Base-by-base conservation (phyloP, 2,329 filamentous ascomycete genomes). In the Thelonectria olida region DNA sequence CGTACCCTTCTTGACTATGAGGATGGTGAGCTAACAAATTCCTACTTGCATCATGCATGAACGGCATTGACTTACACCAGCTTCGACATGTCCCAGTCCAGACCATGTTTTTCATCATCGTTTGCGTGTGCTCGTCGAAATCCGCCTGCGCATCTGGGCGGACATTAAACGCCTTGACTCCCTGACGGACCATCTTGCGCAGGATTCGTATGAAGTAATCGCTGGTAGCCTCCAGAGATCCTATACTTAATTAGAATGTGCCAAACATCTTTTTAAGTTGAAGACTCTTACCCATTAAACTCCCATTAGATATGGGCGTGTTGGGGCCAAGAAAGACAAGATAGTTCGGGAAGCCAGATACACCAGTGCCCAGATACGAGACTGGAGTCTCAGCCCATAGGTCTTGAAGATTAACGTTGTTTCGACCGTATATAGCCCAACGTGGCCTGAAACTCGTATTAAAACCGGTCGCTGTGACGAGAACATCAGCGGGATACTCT, bases 81-180 rank as follows among this genome's bases (percentile, higher is more conserved):
- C 74, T 78, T 22, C 77, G 74, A 58, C 81, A 83, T 1, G 74
- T 71, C 39, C 78, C 79, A 8, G 78, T 71, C 76, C 79, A 83
- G 1, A 82, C 80, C 8, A 79, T 80, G 15, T 70, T 70, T 58
- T 76, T 66, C 75, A 83, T 80, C 62, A 79, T 79, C 1, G 67
- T 50, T 60, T 82, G 76, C 12, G 78, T 79, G 66, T 79, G 76
- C 1, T 68, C 71, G 54, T 81, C 75, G 67, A 85, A 85, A 54
- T 85, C 83, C 1, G 66, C 67, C 12, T 84, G 78, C 3, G 77
- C 79, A 12, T 76, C 75, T 19, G 9, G 17, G 3, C 57, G 58
- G 7, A 71, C 67, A 20, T 67, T 48, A 51, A 69, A 72, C 1
- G 55, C 67, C 12, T 61, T 62, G 22, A 68, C 61, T 7, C 50